Base-by-base conservation (phyloP, 129 eudicot species). In the Arctium minus region DNA sequence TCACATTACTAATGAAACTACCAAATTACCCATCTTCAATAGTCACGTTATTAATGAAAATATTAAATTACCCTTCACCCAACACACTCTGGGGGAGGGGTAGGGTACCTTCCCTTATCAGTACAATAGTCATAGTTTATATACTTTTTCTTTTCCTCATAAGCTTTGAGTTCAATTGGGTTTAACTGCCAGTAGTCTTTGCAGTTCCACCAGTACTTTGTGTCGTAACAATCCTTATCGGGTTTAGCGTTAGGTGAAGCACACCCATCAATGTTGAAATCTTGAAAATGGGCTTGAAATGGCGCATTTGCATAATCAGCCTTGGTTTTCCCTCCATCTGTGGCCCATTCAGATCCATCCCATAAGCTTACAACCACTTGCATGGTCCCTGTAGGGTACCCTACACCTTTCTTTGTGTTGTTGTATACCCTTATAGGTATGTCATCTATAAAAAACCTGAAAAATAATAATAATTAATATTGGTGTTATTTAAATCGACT, bases 361-460 rank as follows among this genome's bases (percentile, higher is more conserved):
- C 97, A 94, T 72, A 92, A 39, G 60, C 92, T 94, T 38, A 83
- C 96, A 5, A 77, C 50, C 70, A 89, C 53, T 18, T 83, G 80
- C 97, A 95, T 89, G 31, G 98, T 65, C 22, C 80, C 70, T 0
- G 73, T 67, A 70, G 97, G 98, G 85, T 89, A 95, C 17, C 29
- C 78, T 3, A 91, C 89, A 2, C 94, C 97, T 50, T 78, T 79
- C 0, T 60, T 27, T 2, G 70, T 81, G 74, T 86, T 86, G 89
- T 95, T 95, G 89, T 72, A 95, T 36, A 88, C 83, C 80, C 98
- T 90, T 22, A 95, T 89, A 0, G 98, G 97, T 36, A 75, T 62
- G 60, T 83, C 69, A 69, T 94, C 98, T 22, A 94, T 91, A 53
- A 50, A 88, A 74, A 92, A 94, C 83, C 98, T 94, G 78, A 31